These are phyloP conservation scores for Pythium folliculosum DNA, from an alignment of 352 stramenopile species.

Conservation along the genomic window DNA sequence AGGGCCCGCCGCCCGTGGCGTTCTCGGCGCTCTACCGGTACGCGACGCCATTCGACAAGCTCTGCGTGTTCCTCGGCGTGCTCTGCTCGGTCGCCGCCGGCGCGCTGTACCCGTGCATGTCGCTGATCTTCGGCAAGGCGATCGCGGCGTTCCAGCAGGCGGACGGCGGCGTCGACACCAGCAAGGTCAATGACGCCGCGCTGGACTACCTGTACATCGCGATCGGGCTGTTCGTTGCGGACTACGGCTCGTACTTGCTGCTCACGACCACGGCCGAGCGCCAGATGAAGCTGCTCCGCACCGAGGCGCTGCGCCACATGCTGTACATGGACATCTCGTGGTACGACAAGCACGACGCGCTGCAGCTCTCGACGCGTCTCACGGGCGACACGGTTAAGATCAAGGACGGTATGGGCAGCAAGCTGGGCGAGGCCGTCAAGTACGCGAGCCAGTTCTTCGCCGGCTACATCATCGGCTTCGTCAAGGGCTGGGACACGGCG, in stretches of 20 bases:
- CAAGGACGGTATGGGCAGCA: background rate
- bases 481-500: background rate
- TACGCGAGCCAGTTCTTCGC: background rate
- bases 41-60: background rate
- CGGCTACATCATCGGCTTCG: background rate
- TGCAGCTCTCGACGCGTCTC: background rate
- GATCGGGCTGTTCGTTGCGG: background rate
- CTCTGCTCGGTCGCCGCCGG: background rate
- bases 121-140: background rate
- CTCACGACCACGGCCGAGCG: background rate
- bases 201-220: background rate
- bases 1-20: background rate
- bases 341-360: background rate
- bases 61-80: background rate
- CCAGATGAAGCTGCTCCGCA: background rate
- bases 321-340: background rate
- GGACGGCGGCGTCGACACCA: constrained; percentile 3
- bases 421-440: background rate
- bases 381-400: background rate
- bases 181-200: background rate
- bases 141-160: background rate
- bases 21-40: background rate
- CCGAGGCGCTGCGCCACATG: background rate
- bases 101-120: background rate
- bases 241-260: background rate